Percentiles rank a stretch among this genome's conserved stretches.
Conservation (phyloP, 768 basidiomycete species). For the Boletus speciosus region DNA sequence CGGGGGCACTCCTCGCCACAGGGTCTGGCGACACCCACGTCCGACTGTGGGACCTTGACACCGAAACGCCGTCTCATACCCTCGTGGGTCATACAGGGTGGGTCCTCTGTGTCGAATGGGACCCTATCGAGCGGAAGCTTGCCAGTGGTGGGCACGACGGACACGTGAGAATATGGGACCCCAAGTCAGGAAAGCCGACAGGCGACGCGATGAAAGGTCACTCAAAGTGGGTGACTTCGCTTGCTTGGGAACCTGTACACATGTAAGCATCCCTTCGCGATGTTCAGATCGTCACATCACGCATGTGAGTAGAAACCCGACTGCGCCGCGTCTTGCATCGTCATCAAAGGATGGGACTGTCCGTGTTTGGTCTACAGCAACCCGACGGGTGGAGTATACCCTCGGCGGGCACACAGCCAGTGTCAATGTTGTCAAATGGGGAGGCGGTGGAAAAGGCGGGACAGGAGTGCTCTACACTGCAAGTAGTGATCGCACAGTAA, state of each 20-base stretch:
- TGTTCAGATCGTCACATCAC: background rate
- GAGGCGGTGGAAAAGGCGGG: slow-evolving; percentile 68
- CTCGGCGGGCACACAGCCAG: slow-evolving; percentile 92
- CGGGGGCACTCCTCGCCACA: slow-evolving; percentile 86
- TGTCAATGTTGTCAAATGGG: slow-evolving; percentile 96
- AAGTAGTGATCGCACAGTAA: slow-evolving; percentile 89
- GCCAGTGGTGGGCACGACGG: slow-evolving; percentile 96
- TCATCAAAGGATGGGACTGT: slow-evolving; percentile 97
- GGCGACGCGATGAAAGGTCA: slow-evolving; percentile 92
- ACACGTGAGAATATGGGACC: slow-evolving; percentile 91
- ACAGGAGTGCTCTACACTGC: slow-evolving; percentile 89
- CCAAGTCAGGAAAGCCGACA: slow-evolving; percentile 81
- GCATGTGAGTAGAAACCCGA: slow-evolving; percentile 54
- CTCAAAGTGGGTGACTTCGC: slow-evolving; percentile 92
- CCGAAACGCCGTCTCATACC: slow-evolving; percentile 86
- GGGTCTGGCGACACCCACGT: slow-evolving; percentile 94
- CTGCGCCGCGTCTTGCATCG: slow-evolving; percentile 82
- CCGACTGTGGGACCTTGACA: slow-evolving; percentile 91
- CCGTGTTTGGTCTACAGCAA: slow-evolving; percentile 84
- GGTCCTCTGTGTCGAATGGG: slow-evolving; percentile 98
- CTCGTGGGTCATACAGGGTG: slow-evolving; percentile 89
- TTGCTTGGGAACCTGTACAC: slow-evolving; percentile 96
- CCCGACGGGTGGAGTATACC: slow-evolving; percentile 71
- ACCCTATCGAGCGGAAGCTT: slow-evolving; percentile 83
- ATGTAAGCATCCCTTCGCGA: slow-evolving; percentile 47